Conservation (phyloP, 306 rosid species). For the Leucaena leucocephala region DNA sequence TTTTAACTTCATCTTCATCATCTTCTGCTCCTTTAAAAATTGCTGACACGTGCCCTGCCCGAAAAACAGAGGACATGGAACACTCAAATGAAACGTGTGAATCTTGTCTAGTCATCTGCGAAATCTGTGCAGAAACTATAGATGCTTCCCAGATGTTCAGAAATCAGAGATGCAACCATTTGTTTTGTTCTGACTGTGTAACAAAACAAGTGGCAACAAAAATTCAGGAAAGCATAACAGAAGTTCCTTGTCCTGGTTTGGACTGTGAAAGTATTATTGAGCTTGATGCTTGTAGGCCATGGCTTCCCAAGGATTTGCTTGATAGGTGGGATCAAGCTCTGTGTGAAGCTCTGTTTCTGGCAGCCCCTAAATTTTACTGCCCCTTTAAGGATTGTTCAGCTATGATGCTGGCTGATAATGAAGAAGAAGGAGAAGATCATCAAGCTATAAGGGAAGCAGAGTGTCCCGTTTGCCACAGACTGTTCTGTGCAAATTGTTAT, state of each 20-base stretch:
- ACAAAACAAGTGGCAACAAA: slow-evolving; percentile 56
- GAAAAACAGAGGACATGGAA: neutral
- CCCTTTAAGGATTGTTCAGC: slow-evolving; percentile 69
- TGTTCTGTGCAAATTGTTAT: slow-evolving; percentile 63
- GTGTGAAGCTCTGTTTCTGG: slow-evolving; percentile 40
- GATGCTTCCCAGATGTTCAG: slow-evolving; percentile 38
- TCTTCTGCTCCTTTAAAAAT: slow-evolving; percentile 4
- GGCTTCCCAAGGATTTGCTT: slow-evolving; percentile 47
- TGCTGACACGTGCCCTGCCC: neutral
- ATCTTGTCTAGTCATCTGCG: slow-evolving; percentile 39
- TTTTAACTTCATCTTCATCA: slow-evolving; percentile 1
- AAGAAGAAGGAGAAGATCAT: slow-evolving; percentile 24
- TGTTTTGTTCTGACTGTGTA: slow-evolving; percentile 58
- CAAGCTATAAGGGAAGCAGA: slow-evolving; percentile 34
- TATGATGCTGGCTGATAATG: slow-evolving; percentile 36
- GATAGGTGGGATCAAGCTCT: slow-evolving; percentile 56
- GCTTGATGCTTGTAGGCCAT: slow-evolving; percentile 47
- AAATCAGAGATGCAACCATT: slow-evolving; percentile 46
- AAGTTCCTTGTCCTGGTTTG: slow-evolving; percentile 56
- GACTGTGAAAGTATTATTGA: slow-evolving; percentile 48
- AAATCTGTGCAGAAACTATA: slow-evolving; percentile 53
- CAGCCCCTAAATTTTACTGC: slow-evolving; percentile 45
- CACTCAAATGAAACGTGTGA: slow-evolving; percentile 1
- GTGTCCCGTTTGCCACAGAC: slow-evolving; percentile 68
- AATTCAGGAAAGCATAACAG: slow-evolving; percentile 45